Conservation (phyloP, 768 basidiomycete genomes). For the Leccinum disarticulatum region DNA sequence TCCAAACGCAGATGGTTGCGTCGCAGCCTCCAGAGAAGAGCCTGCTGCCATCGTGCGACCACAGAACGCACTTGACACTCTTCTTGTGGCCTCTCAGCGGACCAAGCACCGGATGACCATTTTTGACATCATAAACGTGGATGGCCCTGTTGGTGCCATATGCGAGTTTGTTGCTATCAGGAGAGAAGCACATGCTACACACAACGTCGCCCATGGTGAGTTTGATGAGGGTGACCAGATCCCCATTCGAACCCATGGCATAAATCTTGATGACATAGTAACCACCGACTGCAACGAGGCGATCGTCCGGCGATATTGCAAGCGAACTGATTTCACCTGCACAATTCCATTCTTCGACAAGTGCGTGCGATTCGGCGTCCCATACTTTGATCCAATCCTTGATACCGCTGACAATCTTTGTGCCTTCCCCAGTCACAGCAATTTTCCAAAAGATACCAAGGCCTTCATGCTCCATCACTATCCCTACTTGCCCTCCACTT, state of each 20-base stretch:
- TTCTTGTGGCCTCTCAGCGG: not conserved
- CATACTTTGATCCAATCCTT: not conserved
- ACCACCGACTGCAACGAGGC: not conserved
- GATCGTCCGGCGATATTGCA: not conserved
- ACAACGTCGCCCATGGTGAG: too few relatives aligned
- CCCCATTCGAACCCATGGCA: not conserved
- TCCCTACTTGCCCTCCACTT: not conserved
- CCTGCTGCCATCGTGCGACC: not conserved
- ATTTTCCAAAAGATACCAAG: not conserved
- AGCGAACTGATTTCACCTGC: not conserved
- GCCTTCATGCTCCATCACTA: not conserved
- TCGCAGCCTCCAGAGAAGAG: not conserved
- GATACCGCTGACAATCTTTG: not conserved
- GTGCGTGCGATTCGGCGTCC: not conserved
- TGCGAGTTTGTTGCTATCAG: not conserved
- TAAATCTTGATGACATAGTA: not conserved
- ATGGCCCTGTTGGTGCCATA: not conserved
- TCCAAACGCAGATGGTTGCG: not conserved
- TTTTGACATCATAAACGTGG: not conserved
- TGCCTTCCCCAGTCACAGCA: not conserved
- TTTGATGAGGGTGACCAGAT: too few relatives aligned
- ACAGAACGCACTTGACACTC: not conserved
- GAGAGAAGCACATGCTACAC: not conserved
- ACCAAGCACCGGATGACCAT: not conserved
- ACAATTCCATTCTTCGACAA: not conserved